Base-by-base conservation (phyloP, 345 rosid species). In the Bruguiera parviflora region DNA sequence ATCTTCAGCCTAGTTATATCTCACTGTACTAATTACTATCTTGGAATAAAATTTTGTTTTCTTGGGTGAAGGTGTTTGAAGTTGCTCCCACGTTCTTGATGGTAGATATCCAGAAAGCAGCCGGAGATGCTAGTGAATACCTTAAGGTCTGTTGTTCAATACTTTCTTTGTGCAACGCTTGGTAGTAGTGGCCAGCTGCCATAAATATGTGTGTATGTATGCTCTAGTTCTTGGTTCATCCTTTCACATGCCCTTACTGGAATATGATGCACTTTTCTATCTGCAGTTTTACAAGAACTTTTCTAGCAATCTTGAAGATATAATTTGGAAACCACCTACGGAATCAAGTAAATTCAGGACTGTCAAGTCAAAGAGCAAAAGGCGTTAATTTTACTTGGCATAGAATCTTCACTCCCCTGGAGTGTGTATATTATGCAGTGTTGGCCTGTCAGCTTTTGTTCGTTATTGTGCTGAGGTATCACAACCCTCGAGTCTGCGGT, bases 241-340 rank as follows among this genome's bases (percentile, higher is more conserved):
- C 16, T 5, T 56, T 43, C 5, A 1, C 4, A 43, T 43, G 15
- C 60, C 63, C 58, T 33, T 20, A 47, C 46, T 68, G 24, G 7
- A n/a, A 15, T 70, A 33, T 4, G 51, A 13, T 22, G 20, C 9
- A 5, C 51, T 52, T 65, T 37, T 52, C 18, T 58, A 8, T 56
- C 58, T 80, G 84, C 90, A 94, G 98, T 94, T 94, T 67, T 94
- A 94, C 86, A 86, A 88, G 86, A 87, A 83, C 33, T 94, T 94
- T 67, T 89, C 83, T 75, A 31, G 89, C 79, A 91, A 94, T 70
- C 97, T 91, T 18, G 97, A 89, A 18, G 97, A 94, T 72, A 87
- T 94, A 67, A 94, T 94, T 70, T 91, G 98, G 98, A 94, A 84
- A 71, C 97, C 92, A 32, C 87, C 90, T 37, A 75, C 69, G 25